Evolutionary conservation across 257 asterid genomes (phyloP).

Genomic region (Forsythia viridissima): DNA sequence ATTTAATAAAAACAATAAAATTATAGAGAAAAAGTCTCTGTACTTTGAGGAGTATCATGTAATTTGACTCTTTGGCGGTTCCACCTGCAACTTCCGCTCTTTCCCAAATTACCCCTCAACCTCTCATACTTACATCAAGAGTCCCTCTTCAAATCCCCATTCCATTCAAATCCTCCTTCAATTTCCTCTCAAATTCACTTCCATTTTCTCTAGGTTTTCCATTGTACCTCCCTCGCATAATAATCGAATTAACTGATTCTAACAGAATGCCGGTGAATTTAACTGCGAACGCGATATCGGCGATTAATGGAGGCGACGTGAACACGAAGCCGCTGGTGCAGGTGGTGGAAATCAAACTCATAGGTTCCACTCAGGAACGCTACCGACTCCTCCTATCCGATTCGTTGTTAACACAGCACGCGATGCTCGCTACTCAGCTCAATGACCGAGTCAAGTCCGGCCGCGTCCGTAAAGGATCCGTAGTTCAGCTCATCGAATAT

Average conservation of each 20-base stretch:
- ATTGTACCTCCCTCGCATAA: too few species aligned
- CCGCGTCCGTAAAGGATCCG: conserved; percentile 70
- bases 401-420: conserved; percentile 68
- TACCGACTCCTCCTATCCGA: conserved; percentile 75
- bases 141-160: not conserved
- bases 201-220: not conserved
- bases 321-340: too few species aligned
- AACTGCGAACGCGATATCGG: too few species aligned
- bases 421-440: conserved; percentile 93
- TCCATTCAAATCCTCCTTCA: conserved; percentile 21
- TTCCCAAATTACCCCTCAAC: conserved; percentile 22
- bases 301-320: too few species aligned
- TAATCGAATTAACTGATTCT: too few species aligned
- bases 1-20: too few species aligned
- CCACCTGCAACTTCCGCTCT: not conserved
- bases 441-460: conserved; percentile 68
- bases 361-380: conserved; percentile 68
- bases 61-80: not conserved
- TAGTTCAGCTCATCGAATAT: conserved; percentile 82
- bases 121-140: not conserved
- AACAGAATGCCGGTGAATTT: too few species aligned
- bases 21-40: too few species aligned
- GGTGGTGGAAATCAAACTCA: too few species aligned
- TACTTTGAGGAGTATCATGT: not conserved
- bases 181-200: conserved; percentile 7